Evolutionary conservation across 1,284 basidiomycete genomes (phyloP).

Genomic region (Cystobasidium sp.): DNA sequence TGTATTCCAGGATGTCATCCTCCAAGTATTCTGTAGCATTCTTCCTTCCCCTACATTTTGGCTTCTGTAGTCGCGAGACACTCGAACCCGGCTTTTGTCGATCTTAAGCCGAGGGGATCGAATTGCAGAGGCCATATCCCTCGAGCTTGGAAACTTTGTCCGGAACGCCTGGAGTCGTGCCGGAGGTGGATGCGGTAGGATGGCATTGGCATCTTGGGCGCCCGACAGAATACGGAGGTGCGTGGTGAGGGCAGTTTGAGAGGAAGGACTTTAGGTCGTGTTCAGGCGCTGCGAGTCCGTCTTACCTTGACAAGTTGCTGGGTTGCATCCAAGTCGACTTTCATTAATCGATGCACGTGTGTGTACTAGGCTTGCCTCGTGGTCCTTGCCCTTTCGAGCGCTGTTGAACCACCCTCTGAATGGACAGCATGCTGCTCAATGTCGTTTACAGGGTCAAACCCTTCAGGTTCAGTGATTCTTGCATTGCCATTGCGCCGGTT

Average conservation of each 20-base stretch:
- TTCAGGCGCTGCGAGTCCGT: not conserved
- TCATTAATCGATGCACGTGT: slow-evolving; percentile 22
- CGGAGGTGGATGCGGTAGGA: slow-evolving; percentile 4
- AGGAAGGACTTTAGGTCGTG: not conserved
- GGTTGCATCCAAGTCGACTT: slow-evolving; percentile 14
- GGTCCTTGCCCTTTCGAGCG: not conserved
- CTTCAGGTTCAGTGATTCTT: slow-evolving; percentile 8
- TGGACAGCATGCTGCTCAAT: slow-evolving; percentile 13
- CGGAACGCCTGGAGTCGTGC: slow-evolving; percentile 11
- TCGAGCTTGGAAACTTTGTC: slow-evolving; percentile 5
- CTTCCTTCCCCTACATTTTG: slow-evolving; percentile 5
- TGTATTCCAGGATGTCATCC: slow-evolving; percentile 5
- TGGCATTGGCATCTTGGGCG: slow-evolving; percentile 16
- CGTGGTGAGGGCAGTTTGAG: slow-evolving; percentile 9
- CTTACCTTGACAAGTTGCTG: slow-evolving; percentile 22
- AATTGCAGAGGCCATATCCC: not conserved
- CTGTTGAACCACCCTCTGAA: slow-evolving; percentile 2
- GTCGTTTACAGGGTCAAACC: not conserved
- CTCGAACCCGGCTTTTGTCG: slow-evolving; percentile 1
- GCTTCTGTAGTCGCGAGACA: slow-evolving; percentile 2
- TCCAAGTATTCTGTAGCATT: slow-evolving; percentile 2
- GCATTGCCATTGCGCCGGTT: too few relatives aligned
- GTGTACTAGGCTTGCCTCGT: slow-evolving; percentile 8
- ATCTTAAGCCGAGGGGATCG: slow-evolving; percentile 4
- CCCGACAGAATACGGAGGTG: slow-evolving; percentile 12